Percentiles rank a stretch among this genome's conserved stretches.
phyloP scores from a whole-genome alignment of 1,139 yeast genomes.

The Zygosaccharomyces sapae region DNA sequence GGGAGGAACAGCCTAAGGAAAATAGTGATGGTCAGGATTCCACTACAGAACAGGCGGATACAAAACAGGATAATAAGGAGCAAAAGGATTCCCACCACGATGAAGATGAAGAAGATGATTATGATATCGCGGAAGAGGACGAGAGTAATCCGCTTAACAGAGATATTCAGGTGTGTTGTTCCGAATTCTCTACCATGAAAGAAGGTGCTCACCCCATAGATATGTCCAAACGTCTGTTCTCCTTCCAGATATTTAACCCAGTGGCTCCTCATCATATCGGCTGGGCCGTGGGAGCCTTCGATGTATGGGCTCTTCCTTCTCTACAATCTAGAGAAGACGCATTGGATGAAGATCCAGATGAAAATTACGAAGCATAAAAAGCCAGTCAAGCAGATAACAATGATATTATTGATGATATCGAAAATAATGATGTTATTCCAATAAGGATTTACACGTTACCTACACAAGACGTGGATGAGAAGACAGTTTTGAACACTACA shows the following conservation, averaged over 20 bases:
- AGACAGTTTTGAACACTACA: conserved; percentile 69
- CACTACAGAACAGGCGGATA: conserved; percentile 29
- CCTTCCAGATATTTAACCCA: conserved; percentile 80
- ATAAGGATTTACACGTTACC: conserved; percentile 41
- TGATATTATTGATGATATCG: conserved; percentile 24
- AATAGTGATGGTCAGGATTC: conserved; percentile 23
- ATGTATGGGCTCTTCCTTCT: conserved; percentile 45
- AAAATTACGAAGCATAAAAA: conserved; percentile 38
- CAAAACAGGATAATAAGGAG: conserved; percentile 17
- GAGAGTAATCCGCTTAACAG: conserved; percentile 49
- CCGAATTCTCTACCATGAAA: conserved; percentile 57
- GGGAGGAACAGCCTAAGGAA: conserved; percentile 21
- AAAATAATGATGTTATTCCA: conserved; percentile 41
- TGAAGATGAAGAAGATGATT: conserved; percentile 38
- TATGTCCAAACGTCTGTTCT: conserved; percentile 65
- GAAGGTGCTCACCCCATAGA: conserved; percentile 57
- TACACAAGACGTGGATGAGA: conserved; percentile 38
- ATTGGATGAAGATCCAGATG: conserved; percentile 44
- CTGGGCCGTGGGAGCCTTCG: conserved; percentile 90
- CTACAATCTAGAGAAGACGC: conserved; percentile 22
- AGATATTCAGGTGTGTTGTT: conserved; percentile 65
- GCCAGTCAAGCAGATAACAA: conserved; percentile 26
- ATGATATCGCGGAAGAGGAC: conserved; percentile 37
- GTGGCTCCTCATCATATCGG: conserved; percentile 95
- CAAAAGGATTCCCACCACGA: conserved; percentile 34